Base-by-base conservation (phyloP, 371 early-diverging fungal genomes). In the Apophysomyces elegans region DNA sequence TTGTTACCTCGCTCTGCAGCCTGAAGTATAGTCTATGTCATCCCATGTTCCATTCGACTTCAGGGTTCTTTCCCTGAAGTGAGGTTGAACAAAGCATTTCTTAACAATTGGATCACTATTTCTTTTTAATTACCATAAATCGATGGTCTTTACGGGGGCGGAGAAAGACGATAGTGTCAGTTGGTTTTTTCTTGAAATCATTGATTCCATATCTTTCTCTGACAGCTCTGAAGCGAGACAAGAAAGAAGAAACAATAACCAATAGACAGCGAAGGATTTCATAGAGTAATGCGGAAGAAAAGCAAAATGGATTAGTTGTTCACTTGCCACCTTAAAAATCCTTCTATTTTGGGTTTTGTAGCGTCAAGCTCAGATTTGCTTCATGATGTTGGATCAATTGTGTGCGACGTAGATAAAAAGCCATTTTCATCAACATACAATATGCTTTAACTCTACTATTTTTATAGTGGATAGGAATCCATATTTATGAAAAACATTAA, bases 11-110 rank as follows among this genome's bases (percentile, higher is more conserved):
- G 65, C 65, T 4, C 43, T 36, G 50, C 70, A 70, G 8, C 65
- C 70, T 1, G 59, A 57, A 5, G 62, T 50, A 37, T 70, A 70
- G 37, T 65, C 62, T 8, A 65, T 58, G 26, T 62, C 62, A 14
- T 39, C 21, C 70, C 70, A 70, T 45, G 61, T 38, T 16, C 70
- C 65, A 16, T 58, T 44, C 14, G 36, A n/a, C 37, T 56, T 54
- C 21, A 50, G 21, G 38, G 37, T 37, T 13, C 38, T 7, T 16
- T 35, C 13, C 8, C 54, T 54, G 6, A 21, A 12, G 37, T 54
- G n/a, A 14, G 13, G 56, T 39, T 37, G 18, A 41, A 26, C 32
- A 26, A 26, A 26, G 32, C 2, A 2, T 26, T 26, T 26, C 32
- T 26, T 26, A 2, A 26, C 32, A 26, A 26, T 26, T 26, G 32